Percentiles rank a stretch among this genome's conserved stretches.
phyloP scores from a whole-genome alignment of 768 basidiomycete genomes.

The Naganishia friedmannii region DNA sequence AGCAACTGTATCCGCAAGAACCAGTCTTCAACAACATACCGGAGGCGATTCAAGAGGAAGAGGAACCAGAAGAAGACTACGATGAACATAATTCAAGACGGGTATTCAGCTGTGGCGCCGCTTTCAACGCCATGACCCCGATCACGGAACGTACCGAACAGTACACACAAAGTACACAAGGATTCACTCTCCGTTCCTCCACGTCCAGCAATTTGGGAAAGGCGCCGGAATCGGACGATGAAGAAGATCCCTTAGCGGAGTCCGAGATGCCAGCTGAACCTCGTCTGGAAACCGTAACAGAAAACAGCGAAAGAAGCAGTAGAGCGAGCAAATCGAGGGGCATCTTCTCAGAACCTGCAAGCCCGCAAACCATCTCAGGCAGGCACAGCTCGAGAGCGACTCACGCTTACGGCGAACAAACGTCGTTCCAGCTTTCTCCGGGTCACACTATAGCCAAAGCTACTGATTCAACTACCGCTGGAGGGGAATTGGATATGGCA shows the following conservation, averaged over 20 bases:
- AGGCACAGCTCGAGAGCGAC: constrained; percentile 2
- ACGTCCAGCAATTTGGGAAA: constrained; percentile 35
- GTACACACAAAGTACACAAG: constrained; percentile 66
- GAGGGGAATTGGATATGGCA: neutral
- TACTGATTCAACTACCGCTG: constrained; percentile 2
- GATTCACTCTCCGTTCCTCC: constrained; percentile 47
- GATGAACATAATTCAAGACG: constrained; percentile 32
- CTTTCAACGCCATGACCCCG: constrained; percentile 90
- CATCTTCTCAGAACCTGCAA: constrained; percentile 12
- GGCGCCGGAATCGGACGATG: constrained; percentile 14
- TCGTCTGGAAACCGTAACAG: constrained; percentile 16
- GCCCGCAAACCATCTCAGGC: constrained; percentile 10
- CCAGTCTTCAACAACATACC: constrained; percentile 23
- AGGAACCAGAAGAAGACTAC: constrained; percentile 36
- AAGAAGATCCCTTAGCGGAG: constrained; percentile 12
- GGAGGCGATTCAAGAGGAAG: constrained; percentile 31
- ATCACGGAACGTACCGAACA: constrained; percentile 94
- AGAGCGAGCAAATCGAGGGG: constrained; percentile 14
- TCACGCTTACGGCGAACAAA: constrained; percentile 6
- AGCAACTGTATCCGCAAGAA: constrained; percentile 20
- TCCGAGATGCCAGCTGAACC: neutral
- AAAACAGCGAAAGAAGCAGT: constrained; percentile 16
- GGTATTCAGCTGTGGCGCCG: constrained; percentile 35
- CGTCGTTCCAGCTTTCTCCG: constrained; percentile 27
- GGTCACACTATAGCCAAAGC: constrained; percentile 23